Evolutionary conservation across 140 eudicot genomes (phyloP).

Genomic region (Anethum foeniculum): DNA sequence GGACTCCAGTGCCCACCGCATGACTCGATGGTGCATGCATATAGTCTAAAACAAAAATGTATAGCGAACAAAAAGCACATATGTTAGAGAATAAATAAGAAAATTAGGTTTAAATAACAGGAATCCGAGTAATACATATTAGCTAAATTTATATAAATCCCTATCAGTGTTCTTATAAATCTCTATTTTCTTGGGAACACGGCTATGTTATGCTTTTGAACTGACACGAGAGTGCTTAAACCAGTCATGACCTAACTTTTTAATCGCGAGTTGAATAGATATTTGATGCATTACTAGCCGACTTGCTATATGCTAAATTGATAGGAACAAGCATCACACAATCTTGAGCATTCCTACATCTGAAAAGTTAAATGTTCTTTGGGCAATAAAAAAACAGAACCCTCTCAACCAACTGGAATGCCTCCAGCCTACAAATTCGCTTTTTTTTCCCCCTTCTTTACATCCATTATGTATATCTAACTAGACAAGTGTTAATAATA

Average conservation of each 20-base stretch:
- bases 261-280: not conserved
- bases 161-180: not conserved
- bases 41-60: not conserved
- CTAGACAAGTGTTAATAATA: no score
- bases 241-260: not conserved
- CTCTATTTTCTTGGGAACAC: not conserved
- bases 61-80: not conserved
- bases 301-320: not conserved
- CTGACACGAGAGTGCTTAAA: not conserved
- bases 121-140: not conserved
- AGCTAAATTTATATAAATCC: not conserved
- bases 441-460: no score
- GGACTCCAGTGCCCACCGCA: not conserved
- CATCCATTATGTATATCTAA: no score
- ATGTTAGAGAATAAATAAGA: not conserved
- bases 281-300: not conserved
- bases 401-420: no score
- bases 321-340: not conserved
- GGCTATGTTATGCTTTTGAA: not conserved
- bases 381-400: no score
- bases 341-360: not conserved
- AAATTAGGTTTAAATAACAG: not conserved
- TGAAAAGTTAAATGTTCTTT: no score
- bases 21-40: not conserved
- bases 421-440: no score